Evolutionary conservation across 441 rosid species (phyloP).

Genomic region (California macrophylla): DNA sequence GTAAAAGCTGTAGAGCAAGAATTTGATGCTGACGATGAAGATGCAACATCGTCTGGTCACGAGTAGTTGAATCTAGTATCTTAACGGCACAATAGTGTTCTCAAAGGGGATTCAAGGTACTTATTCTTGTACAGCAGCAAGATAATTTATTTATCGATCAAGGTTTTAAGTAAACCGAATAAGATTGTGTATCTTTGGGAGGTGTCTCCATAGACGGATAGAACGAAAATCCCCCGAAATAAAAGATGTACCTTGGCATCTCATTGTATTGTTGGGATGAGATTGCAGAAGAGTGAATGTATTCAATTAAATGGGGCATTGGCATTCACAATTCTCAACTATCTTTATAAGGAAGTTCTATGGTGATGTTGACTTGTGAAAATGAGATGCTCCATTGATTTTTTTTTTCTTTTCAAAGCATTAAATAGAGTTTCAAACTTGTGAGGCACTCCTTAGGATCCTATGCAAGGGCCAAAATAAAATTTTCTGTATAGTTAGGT

Average conservation of each 20-base stretch:
- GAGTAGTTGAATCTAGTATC: slow-evolving; percentile 28
- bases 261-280: no score
- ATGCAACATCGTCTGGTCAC: slow-evolving; percentile 39
- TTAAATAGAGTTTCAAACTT: background rate
- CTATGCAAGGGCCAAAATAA: background rate
- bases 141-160: background rate
- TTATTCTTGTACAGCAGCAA: background rate
- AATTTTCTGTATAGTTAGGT: background rate
- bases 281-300: no score
- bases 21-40: slow-evolving; percentile 62
- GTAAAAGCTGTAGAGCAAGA: slow-evolving; percentile 84
- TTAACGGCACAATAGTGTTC: background rate
- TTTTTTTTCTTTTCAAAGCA: no score
- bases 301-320: no score
- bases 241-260: no score
- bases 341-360: background rate
- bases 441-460: background rate
- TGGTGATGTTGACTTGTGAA: background rate
- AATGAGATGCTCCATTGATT: background rate
- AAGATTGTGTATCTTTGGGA: background rate
- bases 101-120: background rate
- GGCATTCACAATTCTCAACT: no score
- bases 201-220: no score
- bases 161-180: no score
- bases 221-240: no score